A percentile compares a stretch with the other conserved stretches of the same genome.
Conservation (phyloP, 2,329 filamentous ascomycete genomes). For the Onygenales sp. region DNA sequence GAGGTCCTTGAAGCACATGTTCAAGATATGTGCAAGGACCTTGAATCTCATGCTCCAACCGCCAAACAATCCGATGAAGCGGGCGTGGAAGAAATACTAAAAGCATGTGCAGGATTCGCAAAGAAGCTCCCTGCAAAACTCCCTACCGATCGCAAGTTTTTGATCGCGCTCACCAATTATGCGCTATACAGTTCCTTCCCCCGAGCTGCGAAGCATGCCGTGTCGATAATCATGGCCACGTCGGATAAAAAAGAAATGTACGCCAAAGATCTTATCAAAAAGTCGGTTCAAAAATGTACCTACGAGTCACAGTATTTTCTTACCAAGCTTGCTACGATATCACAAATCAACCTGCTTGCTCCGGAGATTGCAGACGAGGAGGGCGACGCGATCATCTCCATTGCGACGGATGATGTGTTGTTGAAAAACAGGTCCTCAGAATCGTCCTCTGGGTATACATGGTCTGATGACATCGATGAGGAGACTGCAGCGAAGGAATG, state of each 20-base stretch:
- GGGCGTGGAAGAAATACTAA: constrained; percentile 77
- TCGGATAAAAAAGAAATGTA: constrained; percentile 73
- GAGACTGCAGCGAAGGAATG: constrained; percentile 76
- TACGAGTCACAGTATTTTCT: constrained; percentile 68
- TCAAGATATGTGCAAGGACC: constrained; percentile 77
- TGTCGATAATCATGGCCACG: constrained; percentile 76
- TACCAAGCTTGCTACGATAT: constrained; percentile 40
- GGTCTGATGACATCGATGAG: constrained; percentile 66
- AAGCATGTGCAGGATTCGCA: constrained; percentile 87
- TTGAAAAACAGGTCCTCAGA: constrained; percentile 50
- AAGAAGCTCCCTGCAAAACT: constrained; percentile 78
- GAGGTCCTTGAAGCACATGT: constrained; percentile 89
- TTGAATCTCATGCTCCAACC: constrained; percentile 71
- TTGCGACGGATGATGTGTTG: constrained; percentile 66
- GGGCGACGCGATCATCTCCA: constrained; percentile 67
- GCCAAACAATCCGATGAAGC: constrained; percentile 58
- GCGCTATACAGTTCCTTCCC: constrained; percentile 72
- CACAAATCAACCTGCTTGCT: constrained; percentile 65
- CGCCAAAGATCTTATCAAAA: constrained; percentile 71
- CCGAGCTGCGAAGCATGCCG: constrained; percentile 82
- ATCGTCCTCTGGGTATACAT: constrained; percentile 48
- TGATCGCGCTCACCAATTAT: constrained; percentile 71
- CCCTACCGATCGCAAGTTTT: constrained; percentile 69
- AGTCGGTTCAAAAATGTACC: constrained; percentile 62
- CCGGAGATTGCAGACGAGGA: constrained; percentile 63